phyloP scores from a whole-genome alignment of 371 early-diverging fungal species.

The Blastocladiella emersonii region DNA sequence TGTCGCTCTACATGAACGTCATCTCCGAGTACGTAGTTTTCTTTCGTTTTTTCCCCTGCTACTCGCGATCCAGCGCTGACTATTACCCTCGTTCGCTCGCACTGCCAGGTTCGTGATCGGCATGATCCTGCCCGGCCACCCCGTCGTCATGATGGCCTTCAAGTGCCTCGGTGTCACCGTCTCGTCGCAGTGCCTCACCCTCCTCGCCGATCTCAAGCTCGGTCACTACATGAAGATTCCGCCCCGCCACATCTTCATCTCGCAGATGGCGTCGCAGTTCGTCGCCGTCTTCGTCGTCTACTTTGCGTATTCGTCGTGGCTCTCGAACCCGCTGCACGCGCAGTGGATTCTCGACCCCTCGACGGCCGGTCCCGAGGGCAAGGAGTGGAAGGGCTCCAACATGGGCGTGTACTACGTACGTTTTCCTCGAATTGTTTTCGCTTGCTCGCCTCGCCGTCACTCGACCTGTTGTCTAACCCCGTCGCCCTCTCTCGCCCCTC shows the following conservation, averaged over 20 bases:
- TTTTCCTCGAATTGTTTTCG: too few relatives aligned
- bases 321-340: conserved; percentile 7
- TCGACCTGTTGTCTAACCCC: too few relatives aligned
- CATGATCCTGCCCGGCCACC: conserved; percentile 42
- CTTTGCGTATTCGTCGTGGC: conserved; percentile 45
- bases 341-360: neutral
- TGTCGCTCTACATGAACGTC: conserved; percentile 34
- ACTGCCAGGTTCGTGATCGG: conserved; percentile 52
- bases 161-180: conserved; percentile 37
- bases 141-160: conserved; percentile 48
- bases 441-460: too few relatives aligned
- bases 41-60: too few relatives aligned
- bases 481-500: too few relatives aligned
- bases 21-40: too few relatives aligned
- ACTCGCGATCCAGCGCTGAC: too few relatives aligned
- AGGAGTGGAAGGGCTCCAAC: neutral
- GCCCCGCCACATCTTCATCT: conserved; percentile 36
- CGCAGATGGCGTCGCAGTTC: conserved; percentile 43
- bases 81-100: too few relatives aligned
- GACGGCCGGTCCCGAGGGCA: neutral
- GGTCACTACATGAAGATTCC: conserved; percentile 41
- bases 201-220: conserved; percentile 25
- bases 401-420: conserved; percentile 13
- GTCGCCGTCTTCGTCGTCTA: conserved; percentile 47
- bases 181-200: conserved; percentile 11